Percentiles rank a stretch among this genome's conserved stretches.
Evolutionary conservation across 768 basidiomycete species (phyloP).

Genomic region (Nidularia pulvinata): DNA sequence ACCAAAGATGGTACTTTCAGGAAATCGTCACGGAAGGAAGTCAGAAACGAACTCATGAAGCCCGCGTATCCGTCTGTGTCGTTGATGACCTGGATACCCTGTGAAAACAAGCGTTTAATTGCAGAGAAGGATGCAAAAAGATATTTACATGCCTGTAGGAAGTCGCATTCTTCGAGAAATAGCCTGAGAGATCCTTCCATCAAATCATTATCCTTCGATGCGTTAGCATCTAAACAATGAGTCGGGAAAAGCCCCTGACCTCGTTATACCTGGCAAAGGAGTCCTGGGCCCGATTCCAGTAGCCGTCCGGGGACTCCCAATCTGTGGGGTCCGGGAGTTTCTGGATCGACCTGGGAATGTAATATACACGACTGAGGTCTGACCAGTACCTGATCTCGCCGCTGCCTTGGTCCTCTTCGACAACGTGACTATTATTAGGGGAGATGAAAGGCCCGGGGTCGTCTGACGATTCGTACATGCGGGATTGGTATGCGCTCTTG

Average conservation of each 20-base stretch:
- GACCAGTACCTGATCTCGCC: conserved; percentile 62
- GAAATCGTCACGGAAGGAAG: conserved; percentile 67
- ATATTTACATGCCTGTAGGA: conserved; percentile 55
- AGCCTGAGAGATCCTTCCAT: conserved; percentile 71
- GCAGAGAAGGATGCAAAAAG: neutral
- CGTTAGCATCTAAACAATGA: neutral
- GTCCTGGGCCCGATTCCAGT: conserved; percentile 57
- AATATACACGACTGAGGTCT: conserved; percentile 65
- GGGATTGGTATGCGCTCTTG: conserved; percentile 54
- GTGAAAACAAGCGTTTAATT: neutral
- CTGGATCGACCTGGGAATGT: conserved; percentile 66
- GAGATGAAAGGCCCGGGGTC: conserved; percentile 2
- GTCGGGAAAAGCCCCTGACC: conserved; percentile 30
- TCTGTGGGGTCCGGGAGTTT: conserved; percentile 56
- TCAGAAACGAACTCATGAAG: conserved; percentile 59
- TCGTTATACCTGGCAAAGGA: conserved; percentile 53
- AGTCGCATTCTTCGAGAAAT: conserved; percentile 76
- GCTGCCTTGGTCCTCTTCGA: conserved; percentile 7
- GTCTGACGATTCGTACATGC: conserved; percentile 24
- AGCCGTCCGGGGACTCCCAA: conserved; percentile 50
- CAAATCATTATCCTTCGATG: conserved; percentile 51
- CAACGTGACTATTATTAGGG: conserved; percentile 2
- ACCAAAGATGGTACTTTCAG: conserved; percentile 57
- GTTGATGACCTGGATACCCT: conserved; percentile 73
- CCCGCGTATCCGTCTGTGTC: conserved; percentile 66